Percentiles rank a stretch among this genome's conserved stretches.
Evolutionary conservation across 768 basidiomycete genomes (phyloP).

Genomic region (Pisolithus tinctorius): DNA sequence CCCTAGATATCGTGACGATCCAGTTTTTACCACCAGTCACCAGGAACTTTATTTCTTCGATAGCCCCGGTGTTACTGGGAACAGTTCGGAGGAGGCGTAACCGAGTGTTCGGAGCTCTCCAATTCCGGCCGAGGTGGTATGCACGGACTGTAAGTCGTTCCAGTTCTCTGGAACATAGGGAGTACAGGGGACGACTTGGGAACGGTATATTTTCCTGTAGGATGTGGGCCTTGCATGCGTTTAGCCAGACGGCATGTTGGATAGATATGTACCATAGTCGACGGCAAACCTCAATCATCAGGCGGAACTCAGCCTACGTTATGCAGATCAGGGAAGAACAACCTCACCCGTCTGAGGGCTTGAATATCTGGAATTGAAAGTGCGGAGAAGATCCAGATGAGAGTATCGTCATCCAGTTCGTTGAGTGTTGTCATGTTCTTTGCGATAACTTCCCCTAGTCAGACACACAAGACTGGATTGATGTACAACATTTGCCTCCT

Average conservation of each 20-base stretch:
- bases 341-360: constrained; percentile 35
- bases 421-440: constrained; percentile 16
- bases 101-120: constrained; percentile 28
- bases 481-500: no score
- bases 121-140: constrained; percentile 42
- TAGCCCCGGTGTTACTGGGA: constrained; percentile 32
- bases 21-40: constrained; percentile 37
- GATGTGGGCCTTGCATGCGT: constrained; percentile 39
- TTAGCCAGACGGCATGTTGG: constrained; percentile 52
- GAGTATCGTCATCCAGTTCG: constrained; percentile 31
- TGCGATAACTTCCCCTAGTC: no score
- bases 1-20: constrained; percentile 48
- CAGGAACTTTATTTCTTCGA: constrained; percentile 50
- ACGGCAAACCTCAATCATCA: constrained; percentile 39
- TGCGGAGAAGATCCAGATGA: constrained; percentile 29
- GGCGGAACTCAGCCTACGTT: not conserved
- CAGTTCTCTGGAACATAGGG: constrained; percentile 37
- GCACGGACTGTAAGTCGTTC: constrained; percentile 39
- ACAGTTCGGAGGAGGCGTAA: constrained; percentile 15
- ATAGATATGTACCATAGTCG: constrained; percentile 38
- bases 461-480: no score
- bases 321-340: not conserved
- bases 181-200: constrained; percentile 29
- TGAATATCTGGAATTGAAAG: constrained; percentile 38
- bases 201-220: constrained; percentile 46